Conservation (phyloP, 768 basidiomycete species). For the Termitomyces sp. region DNA sequence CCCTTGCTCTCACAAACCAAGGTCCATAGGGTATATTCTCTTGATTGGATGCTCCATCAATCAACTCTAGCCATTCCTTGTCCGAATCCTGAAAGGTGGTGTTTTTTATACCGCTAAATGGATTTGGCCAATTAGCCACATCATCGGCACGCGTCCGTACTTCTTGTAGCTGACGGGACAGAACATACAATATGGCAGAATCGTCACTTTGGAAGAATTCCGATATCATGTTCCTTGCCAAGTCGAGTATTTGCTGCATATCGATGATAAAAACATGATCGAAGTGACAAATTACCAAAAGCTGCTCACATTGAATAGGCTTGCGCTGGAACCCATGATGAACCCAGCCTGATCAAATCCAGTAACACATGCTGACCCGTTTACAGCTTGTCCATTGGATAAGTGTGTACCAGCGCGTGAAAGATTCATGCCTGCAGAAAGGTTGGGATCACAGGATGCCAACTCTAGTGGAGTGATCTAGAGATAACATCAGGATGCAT, state of each 20-base stretch:
- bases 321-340: slow-evolving; percentile 71
- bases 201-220: slow-evolving; percentile 31
- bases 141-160: slow-evolving; percentile 49
- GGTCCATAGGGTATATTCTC: slow-evolving; percentile 72
- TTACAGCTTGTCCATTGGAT: slow-evolving; percentile 47
- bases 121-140: slow-evolving; percentile 69
- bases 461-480: slow-evolving; percentile 62
- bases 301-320: slow-evolving; percentile 51
- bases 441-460: slow-evolving; percentile 67
- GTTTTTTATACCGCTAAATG: slow-evolving; percentile 43
- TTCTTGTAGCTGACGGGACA: slow-evolving; percentile 38
- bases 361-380: slow-evolving; percentile 55
- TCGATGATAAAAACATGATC: not conserved
- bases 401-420: slow-evolving; percentile 62
- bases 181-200: slow-evolving; percentile 39
- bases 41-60: slow-evolving; percentile 66
- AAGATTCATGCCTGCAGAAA: slow-evolving; percentile 66
- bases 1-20: slow-evolving; percentile 62
- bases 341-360: slow-evolving; percentile 75
- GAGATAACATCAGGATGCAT: not conserved
- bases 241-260: slow-evolving; percentile 45
- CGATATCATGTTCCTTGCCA: slow-evolving; percentile 33
- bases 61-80: slow-evolving; percentile 50
- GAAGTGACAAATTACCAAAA: not conserved
- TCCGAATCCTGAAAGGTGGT: slow-evolving; percentile 48